Percentiles rank a stretch among this genome's conserved stretches.
These are phyloP conservation scores for Candida maris DNA, from an alignment of 805 yeast genomes.

Conservation along the genomic window DNA sequence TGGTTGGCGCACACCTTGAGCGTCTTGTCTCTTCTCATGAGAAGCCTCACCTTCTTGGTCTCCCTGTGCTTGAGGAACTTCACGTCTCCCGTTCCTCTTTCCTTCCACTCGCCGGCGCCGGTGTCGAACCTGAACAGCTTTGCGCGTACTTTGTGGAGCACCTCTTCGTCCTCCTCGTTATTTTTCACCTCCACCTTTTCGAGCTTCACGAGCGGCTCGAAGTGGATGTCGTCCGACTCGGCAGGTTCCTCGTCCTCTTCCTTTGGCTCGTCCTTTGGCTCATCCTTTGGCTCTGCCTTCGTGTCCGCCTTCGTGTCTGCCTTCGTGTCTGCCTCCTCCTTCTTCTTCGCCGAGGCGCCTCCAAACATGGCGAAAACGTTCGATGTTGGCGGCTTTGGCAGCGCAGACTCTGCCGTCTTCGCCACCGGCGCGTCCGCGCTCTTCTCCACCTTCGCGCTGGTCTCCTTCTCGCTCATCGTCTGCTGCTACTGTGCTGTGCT, in stretches of 20 bases:
- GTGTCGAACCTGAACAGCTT: slow-evolving; percentile 84
- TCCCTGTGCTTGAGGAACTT: slow-evolving; percentile 88
- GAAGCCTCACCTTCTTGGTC: slow-evolving; percentile 76
- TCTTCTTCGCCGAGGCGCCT: slow-evolving; percentile 72
- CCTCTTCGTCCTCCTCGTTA: slow-evolving; percentile 88
- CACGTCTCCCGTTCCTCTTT: slow-evolving; percentile 98
- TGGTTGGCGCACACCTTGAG: slow-evolving; percentile 98
- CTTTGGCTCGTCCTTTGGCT: slow-evolving; percentile 29
- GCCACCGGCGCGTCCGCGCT: slow-evolving; percentile 25
- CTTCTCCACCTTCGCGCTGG: slow-evolving; percentile 12
- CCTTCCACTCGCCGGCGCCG: slow-evolving; percentile 94
- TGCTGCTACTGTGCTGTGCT: no score
- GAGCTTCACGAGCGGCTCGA: slow-evolving; percentile 92
- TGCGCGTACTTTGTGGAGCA: slow-evolving; percentile 82
- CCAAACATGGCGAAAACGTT: slow-evolving; percentile 95
- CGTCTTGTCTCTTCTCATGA: slow-evolving; percentile 99
- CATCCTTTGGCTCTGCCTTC: slow-evolving; percentile 33
- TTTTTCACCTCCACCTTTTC: slow-evolving; percentile 97
- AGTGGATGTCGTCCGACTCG: slow-evolving; percentile 83
- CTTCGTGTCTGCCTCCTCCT: slow-evolving; percentile 33
- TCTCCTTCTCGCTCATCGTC: slow-evolving; percentile 12
- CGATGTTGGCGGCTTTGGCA: slow-evolving; percentile 66
- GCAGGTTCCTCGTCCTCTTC: slow-evolving; percentile 56
- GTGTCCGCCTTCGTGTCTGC: slow-evolving; percentile 36
- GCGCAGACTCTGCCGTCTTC: neutral